These are phyloP conservation scores for Metarhizium guizhouense DNA, from an alignment of 2,329 filamentous ascomycete species.

Conservation along the genomic window DNA sequence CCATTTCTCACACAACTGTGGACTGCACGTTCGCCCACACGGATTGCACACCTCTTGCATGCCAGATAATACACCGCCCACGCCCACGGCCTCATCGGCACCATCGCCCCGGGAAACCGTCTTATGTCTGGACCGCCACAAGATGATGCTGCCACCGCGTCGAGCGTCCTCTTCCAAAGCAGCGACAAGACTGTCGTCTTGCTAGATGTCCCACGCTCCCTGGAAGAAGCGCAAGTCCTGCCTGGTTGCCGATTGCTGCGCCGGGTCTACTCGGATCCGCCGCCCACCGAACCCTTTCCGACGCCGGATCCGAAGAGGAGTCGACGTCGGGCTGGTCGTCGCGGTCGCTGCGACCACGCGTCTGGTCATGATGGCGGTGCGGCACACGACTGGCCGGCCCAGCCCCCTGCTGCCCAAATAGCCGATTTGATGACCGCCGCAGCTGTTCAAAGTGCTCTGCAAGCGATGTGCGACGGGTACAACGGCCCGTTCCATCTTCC, in stretches of 20 bases:
- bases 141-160: constrained; percentile 2
- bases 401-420: constrained; percentile 37
- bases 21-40: neutral
- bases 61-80: too few relatives aligned
- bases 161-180: constrained; percentile 25
- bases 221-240: constrained; percentile 55
- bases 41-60: too few relatives aligned
- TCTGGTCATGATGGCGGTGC: neutral
- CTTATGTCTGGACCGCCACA: neutral
- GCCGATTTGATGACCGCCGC: constrained; percentile 45
- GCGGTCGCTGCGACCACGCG: constrained; percentile 14
- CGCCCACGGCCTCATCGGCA: neutral
- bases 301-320: constrained; percentile 37
- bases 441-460: constrained; percentile 34
- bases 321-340: constrained; percentile 1
- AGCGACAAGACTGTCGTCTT: constrained; percentile 39
- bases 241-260: constrained; percentile 25
- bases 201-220: constrained; percentile 61
- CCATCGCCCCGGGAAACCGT: neutral
- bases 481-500: constrained; percentile 38
- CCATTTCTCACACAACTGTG: neutral
- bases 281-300: constrained; percentile 35
- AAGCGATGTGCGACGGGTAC: constrained; percentile 23
- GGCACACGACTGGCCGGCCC: constrained; percentile 21
- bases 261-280: constrained; percentile 36